Percentiles rank a stretch among this genome's conserved stretches.
phyloP scores from a whole-genome alignment of 2,329 filamentous ascomycete genomes.

The Penicillium fuscoglaucum region DNA sequence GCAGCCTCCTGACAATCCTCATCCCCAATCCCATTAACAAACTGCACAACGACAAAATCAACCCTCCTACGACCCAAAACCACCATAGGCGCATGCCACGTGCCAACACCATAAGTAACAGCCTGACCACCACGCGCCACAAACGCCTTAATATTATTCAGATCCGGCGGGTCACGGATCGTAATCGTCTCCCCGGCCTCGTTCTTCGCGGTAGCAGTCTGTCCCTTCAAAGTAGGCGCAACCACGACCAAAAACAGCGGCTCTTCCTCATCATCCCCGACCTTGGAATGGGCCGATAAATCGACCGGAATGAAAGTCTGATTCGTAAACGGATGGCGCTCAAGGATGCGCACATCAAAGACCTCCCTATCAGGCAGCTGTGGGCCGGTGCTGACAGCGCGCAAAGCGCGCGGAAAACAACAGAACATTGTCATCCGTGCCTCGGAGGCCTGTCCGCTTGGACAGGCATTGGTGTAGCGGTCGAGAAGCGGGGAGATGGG shows the following conservation, averaged over 20 bases:
- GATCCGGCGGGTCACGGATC: conserved; percentile 64
- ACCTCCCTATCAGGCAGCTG: conserved; percentile 27
- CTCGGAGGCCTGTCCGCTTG: conserved; percentile 46
- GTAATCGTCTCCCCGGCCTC: conserved; percentile 25
- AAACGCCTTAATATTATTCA: conserved; percentile 71
- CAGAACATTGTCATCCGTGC: conserved; percentile 86
- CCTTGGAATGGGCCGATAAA: conserved; percentile 38
- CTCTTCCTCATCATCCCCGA: conserved; percentile 28
- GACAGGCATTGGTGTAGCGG: conserved; percentile 62
- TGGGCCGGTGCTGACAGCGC: conserved; percentile 23
- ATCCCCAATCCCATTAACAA: conserved; percentile 73
- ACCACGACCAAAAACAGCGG: conserved; percentile 78
- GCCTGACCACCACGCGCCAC: conserved; percentile 75
- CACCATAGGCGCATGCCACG: conserved; percentile 97
- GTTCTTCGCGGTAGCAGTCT: conserved; percentile 37
- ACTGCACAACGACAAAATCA: conserved; percentile 89
- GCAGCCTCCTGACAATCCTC: conserved; percentile 88
- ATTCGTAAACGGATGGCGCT: conserved; percentile 89
- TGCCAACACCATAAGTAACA: conserved; percentile 87
- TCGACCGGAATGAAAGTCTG: conserved; percentile 88
- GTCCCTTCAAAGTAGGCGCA: conserved; percentile 67
- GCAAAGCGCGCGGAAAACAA: conserved; percentile 66
- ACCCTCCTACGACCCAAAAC: conserved; percentile 70
- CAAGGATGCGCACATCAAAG: conserved; percentile 73
- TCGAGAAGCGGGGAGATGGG: conserved; percentile 73